A percentile compares a stretch with the other conserved stretches of the same genome.
These are phyloP conservation scores for Leishmania tropica DNA, from an alignment of 208 protist species.

Conservation along the genomic window DNA sequence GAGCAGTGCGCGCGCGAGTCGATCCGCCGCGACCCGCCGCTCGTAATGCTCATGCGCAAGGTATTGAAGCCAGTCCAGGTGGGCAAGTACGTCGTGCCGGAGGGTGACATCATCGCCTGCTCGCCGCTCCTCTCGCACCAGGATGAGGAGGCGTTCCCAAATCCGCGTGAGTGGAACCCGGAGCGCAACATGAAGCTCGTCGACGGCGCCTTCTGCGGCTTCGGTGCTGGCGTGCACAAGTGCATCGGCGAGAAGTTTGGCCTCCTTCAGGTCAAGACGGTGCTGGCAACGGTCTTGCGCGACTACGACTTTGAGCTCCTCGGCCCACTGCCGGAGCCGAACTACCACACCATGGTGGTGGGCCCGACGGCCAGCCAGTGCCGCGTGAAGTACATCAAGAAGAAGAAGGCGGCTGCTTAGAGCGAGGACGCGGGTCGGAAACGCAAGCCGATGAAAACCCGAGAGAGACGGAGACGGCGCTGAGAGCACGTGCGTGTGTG, in stretches of 20 bases:
- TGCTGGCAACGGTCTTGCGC: conserved; percentile 83
- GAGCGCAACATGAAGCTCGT: conserved; percentile 83
- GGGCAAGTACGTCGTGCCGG: conserved; percentile 85
- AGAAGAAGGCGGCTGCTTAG: conserved; percentile 39
- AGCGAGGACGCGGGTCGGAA: background rate
- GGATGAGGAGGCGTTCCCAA: conserved; percentile 84
- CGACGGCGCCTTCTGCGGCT: conserved; percentile 82
- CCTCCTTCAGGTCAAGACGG: conserved; percentile 93
- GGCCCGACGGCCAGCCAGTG: conserved; percentile 72
- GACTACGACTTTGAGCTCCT: conserved; percentile 91
- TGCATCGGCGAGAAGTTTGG: conserved; percentile 95
- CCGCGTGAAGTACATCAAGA: conserved; percentile 75
- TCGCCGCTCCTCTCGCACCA: conserved; percentile 84
- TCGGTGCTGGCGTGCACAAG: conserved; percentile 91
- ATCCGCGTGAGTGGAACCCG: conserved; percentile 86
- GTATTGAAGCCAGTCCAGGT: conserved; percentile 82
- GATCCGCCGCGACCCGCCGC: conserved; percentile 91
- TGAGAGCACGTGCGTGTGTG: background rate
- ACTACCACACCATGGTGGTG: conserved; percentile 92
- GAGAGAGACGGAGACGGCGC: conserved; percentile 6
- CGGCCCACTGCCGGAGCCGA: conserved; percentile 69
- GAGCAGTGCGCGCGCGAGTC: conserved; percentile 88
- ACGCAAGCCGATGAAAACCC: background rate
- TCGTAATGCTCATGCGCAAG: conserved; percentile 93
- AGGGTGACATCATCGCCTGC: conserved; percentile 85